Percentiles rank a stretch among this genome's conserved stretches.
Evolutionary conservation across 2,329 filamentous ascomycete species (phyloP).

Genomic region (Pseudocercospora ulei): DNA sequence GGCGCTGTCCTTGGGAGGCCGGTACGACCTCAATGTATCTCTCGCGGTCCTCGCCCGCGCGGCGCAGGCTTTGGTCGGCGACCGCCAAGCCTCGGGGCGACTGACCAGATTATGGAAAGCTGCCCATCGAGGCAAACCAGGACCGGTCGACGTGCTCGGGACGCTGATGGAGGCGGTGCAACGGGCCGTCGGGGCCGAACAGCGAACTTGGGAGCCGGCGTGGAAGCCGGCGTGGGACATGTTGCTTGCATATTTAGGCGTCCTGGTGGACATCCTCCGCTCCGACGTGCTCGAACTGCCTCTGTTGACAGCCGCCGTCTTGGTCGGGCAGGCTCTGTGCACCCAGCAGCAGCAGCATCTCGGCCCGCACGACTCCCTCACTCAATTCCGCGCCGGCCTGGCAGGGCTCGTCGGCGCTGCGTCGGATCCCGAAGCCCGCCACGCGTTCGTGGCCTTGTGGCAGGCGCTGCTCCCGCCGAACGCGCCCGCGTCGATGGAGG

Average conservation of each 20-base stretch:
- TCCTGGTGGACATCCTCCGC: slow-evolving; percentile 11
- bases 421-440: slow-evolving; percentile 14
- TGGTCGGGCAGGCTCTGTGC: slow-evolving; percentile 15
- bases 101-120: slow-evolving; percentile 18
- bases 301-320: slow-evolving; percentile 13
- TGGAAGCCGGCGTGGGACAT: not conserved
- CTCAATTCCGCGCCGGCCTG: slow-evolving; percentile 7
- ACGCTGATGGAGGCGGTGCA: slow-evolving; percentile 10
- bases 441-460: slow-evolving; percentile 41
- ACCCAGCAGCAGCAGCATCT: not conserved
- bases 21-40: slow-evolving; percentile 21
- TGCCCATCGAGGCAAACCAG: slow-evolving; percentile 6
- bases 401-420: slow-evolving; percentile 8
- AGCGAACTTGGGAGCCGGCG: no score
- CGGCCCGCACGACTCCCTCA: not conserved
- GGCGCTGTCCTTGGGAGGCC: slow-evolving; percentile 22
- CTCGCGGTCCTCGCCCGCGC: slow-evolving; percentile 14
- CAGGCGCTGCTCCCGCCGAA: slow-evolving; percentile 53
- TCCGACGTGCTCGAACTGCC: slow-evolving; percentile 17
- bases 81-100: slow-evolving; percentile 19
- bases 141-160: slow-evolving; percentile 11
- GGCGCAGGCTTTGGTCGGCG: slow-evolving; percentile 11
- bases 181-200: no score
- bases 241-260: slow-evolving; percentile 16
- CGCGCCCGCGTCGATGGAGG: slow-evolving; percentile 38